phyloP scores from a whole-genome alignment of 2,329 filamentous ascomycete species.

The Dryadomyces quercus-mongolicae region DNA sequence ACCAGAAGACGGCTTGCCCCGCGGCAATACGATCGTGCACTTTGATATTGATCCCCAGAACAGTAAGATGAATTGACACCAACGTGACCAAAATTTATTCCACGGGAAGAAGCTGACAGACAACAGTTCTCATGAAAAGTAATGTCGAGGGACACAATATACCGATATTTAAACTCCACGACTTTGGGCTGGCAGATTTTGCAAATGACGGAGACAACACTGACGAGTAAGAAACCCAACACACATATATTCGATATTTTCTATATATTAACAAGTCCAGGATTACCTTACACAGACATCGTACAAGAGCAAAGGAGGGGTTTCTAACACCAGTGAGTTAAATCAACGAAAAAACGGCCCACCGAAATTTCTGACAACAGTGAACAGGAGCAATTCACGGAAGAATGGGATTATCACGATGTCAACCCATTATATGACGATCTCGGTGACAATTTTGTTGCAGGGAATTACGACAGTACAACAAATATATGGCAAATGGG shows the following conservation, averaged over 20 bases:
- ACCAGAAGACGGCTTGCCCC: not conserved
- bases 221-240: too few relatives aligned
- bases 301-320: not conserved
- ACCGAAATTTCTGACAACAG: too few relatives aligned
- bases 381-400: conserved; percentile 6
- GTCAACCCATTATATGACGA: not conserved
- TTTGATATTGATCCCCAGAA: conserved; percentile 8
- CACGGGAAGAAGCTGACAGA: too few relatives aligned
- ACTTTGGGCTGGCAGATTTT: too few relatives aligned
- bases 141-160: conserved; percentile 1
- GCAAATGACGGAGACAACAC: too few relatives aligned
- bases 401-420: conserved; percentile 7
- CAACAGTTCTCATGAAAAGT: not conserved
- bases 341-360: too few relatives aligned
- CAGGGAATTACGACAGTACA: not conserved
- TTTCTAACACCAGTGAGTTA: not conserved
- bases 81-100: too few relatives aligned
- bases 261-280: not conserved
- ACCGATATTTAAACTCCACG: conserved; percentile 1
- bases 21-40: conserved; percentile 2
- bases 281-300: not conserved
- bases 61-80: not conserved
- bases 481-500: conserved; percentile 8
- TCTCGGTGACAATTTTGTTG: not conserved
- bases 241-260: too few relatives aligned